Percentiles rank a stretch among this genome's conserved stretches.
Evolutionary conservation across 2,329 filamentous ascomycete species (phyloP).

Genomic region (Bipolaris zeicola): DNA sequence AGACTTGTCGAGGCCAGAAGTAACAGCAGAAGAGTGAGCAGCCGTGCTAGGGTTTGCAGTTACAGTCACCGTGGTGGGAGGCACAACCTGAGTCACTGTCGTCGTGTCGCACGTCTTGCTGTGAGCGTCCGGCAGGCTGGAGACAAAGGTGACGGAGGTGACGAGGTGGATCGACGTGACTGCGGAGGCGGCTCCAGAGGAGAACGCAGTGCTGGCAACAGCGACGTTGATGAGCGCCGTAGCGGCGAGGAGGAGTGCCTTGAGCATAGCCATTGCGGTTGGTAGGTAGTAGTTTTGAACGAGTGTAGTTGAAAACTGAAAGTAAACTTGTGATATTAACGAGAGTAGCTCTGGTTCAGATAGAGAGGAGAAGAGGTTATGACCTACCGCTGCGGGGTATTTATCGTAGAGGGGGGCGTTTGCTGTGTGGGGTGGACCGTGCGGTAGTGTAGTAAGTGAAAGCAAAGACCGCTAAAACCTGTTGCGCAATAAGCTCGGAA

Average conservation of each 20-base stretch:
- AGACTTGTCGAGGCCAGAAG: not conserved
- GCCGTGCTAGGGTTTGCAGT: constrained; percentile 1
- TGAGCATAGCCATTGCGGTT: constrained; percentile 13
- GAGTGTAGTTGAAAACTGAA: not conserved
- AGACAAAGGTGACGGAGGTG: constrained; percentile 2
- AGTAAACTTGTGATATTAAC: not conserved
- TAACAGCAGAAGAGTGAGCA: not conserved
- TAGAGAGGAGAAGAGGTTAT: not conserved
- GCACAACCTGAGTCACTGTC: constrained; percentile 3
- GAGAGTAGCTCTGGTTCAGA: not conserved
- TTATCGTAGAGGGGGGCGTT: constrained; percentile 5
- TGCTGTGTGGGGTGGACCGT: constrained; percentile 8
- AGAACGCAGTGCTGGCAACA: constrained; percentile 7
- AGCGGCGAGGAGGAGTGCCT: constrained; percentile 1
- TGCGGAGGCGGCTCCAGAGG: not conserved
- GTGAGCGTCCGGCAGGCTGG: not conserved
- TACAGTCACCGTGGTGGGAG: constrained; percentile 5
- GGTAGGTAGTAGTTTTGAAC: not conserved
- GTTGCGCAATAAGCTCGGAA: too few species aligned
- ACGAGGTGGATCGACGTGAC: constrained; percentile 10
- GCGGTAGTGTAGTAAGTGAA: not conserved
- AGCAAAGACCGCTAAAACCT: not conserved
- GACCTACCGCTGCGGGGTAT: not conserved
- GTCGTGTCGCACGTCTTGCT: constrained; percentile 2
- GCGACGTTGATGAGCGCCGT: constrained; percentile 11